Evolutionary conservation across 2,329 filamentous ascomycete genomes (phyloP).

Genomic region (Fusarium sulawesiense): DNA sequence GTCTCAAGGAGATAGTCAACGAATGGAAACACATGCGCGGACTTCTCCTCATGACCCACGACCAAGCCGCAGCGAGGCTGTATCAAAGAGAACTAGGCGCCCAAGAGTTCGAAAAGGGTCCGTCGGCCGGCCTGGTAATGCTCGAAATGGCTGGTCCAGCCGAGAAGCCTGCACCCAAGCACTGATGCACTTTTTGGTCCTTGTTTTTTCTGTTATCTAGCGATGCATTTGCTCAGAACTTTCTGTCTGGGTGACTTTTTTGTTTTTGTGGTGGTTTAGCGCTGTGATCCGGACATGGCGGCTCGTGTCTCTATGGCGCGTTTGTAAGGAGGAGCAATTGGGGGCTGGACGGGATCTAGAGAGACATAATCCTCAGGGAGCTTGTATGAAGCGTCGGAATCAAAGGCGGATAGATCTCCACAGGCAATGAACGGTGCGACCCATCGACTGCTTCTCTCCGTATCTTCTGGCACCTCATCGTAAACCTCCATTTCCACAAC

Average conservation of each 20-base stretch:
- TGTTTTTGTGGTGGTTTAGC: constrained; percentile 33
- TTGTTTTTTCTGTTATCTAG: constrained; percentile 29
- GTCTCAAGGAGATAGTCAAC: constrained; percentile 66
- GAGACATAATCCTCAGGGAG: constrained; percentile 87
- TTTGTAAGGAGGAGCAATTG: constrained; percentile 95
- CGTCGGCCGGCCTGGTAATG: constrained; percentile 54
- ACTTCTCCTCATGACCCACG: constrained; percentile 65
- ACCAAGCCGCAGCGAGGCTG: constrained; percentile 54
- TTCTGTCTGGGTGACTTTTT: constrained; percentile 14
- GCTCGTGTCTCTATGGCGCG: constrained; percentile 80
- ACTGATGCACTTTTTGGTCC: constrained; percentile 37
- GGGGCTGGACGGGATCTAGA: constrained; percentile 92
- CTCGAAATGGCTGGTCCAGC: constrained; percentile 56
- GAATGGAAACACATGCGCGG: constrained; percentile 70
- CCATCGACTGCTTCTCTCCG: constrained; percentile 70
- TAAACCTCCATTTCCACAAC: constrained; percentile 64
- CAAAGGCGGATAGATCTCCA: constrained; percentile 92
- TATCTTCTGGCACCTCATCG: constrained; percentile 52
- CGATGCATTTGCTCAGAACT: constrained; percentile 34
- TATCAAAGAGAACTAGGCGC: constrained; percentile 62
- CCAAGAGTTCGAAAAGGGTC: constrained; percentile 57
- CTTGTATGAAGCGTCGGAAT: constrained; percentile 94
- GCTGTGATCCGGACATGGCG: constrained; percentile 49
- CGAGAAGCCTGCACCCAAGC: constrained; percentile 50
- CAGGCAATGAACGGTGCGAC: constrained; percentile 98